Percentiles rank a stretch among this genome's conserved stretches.
These are phyloP conservation scores for Torulaspora quercuum DNA, from an alignment of 805 yeast species.

Conservation along the genomic window DNA sequence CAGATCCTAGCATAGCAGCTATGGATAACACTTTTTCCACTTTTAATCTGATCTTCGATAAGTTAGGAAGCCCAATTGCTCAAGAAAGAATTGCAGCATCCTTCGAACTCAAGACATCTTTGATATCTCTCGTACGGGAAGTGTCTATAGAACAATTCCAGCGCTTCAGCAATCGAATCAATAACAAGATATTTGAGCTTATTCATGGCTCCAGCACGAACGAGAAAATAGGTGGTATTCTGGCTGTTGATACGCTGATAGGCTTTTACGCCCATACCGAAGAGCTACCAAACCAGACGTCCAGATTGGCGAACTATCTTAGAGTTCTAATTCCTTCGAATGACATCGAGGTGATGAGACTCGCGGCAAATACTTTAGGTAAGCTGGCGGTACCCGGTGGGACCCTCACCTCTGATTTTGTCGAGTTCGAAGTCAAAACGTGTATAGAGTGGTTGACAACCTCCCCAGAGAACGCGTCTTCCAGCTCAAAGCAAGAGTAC, in stretches of 20 bases:
- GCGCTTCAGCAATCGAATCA: conserved; percentile 77
- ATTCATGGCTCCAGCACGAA: conserved; percentile 68
- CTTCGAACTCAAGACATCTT: conserved; percentile 61
- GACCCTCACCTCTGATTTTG: conserved; percentile 84
- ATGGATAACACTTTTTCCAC: conserved; percentile 32
- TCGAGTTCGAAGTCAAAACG: conserved; percentile 84
- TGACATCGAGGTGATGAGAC: conserved; percentile 79
- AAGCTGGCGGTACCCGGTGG: conserved; percentile 87
- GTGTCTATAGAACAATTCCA: conserved; percentile 77
- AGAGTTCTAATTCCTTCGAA: conserved; percentile 75
- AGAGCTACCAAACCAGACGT: conserved; percentile 82
- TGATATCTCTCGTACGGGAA: conserved; percentile 74
- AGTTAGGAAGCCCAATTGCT: conserved; percentile 36
- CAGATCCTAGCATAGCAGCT: conserved; percentile 24
- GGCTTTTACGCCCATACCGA: conserved; percentile 80
- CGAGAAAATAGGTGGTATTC: conserved; percentile 83
- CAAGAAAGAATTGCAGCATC: conserved; percentile 52
- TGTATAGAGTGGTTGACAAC: conserved; percentile 88
- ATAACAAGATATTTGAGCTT: conserved; percentile 80
- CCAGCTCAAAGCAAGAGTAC: conserved; percentile 69
- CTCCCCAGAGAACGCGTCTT: conserved; percentile 36
- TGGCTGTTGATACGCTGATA: conserved; percentile 84
- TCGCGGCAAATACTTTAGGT: conserved; percentile 85
- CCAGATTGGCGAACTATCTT: conserved; percentile 86
- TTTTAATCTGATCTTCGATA: conserved; percentile 38